Conservation (phyloP, 352 stramenopile genomes). For the Nannochloropsis limnetica region DNA sequence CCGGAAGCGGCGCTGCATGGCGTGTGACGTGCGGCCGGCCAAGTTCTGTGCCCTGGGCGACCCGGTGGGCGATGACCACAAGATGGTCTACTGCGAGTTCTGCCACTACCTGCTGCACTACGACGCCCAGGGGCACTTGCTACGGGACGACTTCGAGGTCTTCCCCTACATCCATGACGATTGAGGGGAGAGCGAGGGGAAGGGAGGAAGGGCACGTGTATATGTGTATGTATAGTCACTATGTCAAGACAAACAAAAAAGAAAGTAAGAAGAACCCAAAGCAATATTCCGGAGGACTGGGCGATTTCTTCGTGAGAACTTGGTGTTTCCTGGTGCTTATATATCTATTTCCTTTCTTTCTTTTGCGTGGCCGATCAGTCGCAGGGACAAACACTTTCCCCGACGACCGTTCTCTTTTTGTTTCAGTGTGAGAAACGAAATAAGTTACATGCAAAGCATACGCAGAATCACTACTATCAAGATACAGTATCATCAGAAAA, state of each 20-base stretch:
- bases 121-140: background rate
- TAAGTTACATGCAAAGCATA: background rate
- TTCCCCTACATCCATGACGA: conserved; percentile 26
- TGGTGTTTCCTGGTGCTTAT: background rate
- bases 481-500: background rate
- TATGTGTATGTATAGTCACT: background rate
- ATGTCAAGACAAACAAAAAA: background rate
- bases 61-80: background rate
- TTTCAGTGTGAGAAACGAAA: background rate
- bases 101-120: conserved; percentile 29
- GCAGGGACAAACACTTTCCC: background rate
- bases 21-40: background rate
- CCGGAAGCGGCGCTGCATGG: background rate
- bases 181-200: background rate
- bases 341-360: background rate
- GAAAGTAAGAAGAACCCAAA: background rate
- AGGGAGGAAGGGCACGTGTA: background rate
- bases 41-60: conserved; percentile 32
- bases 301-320: too few species aligned
- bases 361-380: background rate
- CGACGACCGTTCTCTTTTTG: background rate
- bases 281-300: too few species aligned
- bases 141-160: conserved; percentile 19
- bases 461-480: background rate
- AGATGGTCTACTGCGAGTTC: conserved; percentile 21